Evolutionary conservation across 345 rosid genomes (phyloP), one percentile per base, ranked within the genome.

Genomic region (Bruguiera parviflora): DNA sequence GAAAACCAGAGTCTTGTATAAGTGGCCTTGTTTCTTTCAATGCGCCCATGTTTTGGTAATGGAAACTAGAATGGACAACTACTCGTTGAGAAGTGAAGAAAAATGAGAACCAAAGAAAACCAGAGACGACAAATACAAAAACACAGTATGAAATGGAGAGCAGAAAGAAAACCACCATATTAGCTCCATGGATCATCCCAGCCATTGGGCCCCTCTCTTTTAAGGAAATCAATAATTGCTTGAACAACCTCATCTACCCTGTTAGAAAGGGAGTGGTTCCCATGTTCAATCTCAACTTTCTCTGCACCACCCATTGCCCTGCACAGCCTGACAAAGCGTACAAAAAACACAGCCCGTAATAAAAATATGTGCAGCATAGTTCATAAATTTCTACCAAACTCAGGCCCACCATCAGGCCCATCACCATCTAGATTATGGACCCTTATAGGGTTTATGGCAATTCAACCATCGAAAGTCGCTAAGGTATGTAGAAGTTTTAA

Each of bases 141-240:
- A 24, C 19, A 56, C 9, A 3, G 13, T 8, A 24, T 3, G 31
- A 56, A 56, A 3, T 56, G 59, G 9, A 24, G 18, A 56, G 28
- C 58, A 18, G 15, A 35, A 70, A 55, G 29, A 67, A 66, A 46
- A 33, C 20, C 64, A 58, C 46, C 64, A 63, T 15, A 51, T 80
- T 77, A 92, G 81, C 76, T 86, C 98, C 99, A 95, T 49, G 98
- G 98, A 83, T 95, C 98, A 87, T 92, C 98, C 97, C 97, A 95
- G 75, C 96, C 99, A 19, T 75, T 86, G 9, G 96, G 99, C 66
- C 92, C 96, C 58, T 90, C 98, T 79, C 91, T 83, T 67, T 80
- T 88, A 65, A 95, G 83, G 73, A 92, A 95, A 66, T 78, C 87
- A 21, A 92, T 65, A n/a, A 95, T 82, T 43, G 96, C 87, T 69